Base-by-base conservation (phyloP, 306 rosid species). In the Crotalaria pallida region DNA sequence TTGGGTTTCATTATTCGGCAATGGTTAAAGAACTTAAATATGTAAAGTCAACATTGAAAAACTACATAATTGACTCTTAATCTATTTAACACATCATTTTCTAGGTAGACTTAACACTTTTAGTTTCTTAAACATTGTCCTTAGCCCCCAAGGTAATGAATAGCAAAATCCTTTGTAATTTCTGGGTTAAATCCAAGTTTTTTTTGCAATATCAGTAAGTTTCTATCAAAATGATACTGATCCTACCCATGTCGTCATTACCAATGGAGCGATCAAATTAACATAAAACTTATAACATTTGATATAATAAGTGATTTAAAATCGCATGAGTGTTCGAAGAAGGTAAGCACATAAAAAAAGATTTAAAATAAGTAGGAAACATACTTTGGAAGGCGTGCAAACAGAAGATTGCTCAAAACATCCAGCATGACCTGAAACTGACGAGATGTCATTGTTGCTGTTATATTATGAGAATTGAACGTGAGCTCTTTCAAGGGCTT, bases 341-440 rank as follows among this genome's bases (percentile, higher is more conserved):
- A 71, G 47, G 49, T 40, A 24, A 71, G 67, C 17, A 44, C 44
- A 55, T 47, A 55, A 41, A 40, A 13, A 4, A 64, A 50, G 53
- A 33, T 49, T 64, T 38, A 43, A 16, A 76, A 55, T 18, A 58
- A 24, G 79, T 67, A 57, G 22, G 68, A 23, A 69, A 21, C 22
- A 40, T 84, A 95, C 99, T 89, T 95, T 33, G 99, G 99, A 73
- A 79, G 77, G 29, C 99, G 91, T 34, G 97, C 92, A 76, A 91
- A 85, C 58, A 95, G 96, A 82, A 95, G 99, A 83, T 91, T 95
- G 73, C 82, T 87, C 75, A 95, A 74, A 73, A 95, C 96, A 81
- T 87, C 96, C 60, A 86, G 57, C 93, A 95, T 91, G 79, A 95
- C 99, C 67, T 91, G 97, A 86, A 95, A 91, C 79, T 95, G 99